Base-by-base conservation (phyloP, 2,329 filamentous ascomycete genomes). In the Diaporthe sp. region DNA sequence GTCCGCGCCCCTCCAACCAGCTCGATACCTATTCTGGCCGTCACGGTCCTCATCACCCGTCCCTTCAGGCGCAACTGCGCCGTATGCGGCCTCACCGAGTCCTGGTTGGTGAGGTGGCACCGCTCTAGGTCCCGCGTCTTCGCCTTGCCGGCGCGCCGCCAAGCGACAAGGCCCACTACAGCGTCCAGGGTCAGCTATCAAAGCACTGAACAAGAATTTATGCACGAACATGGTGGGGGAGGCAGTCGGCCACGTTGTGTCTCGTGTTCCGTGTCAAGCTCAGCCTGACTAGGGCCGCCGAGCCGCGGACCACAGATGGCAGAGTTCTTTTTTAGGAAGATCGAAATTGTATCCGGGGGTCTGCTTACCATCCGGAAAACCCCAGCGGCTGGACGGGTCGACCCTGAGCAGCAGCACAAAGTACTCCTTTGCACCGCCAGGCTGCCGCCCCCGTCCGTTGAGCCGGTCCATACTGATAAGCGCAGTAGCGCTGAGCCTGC, bases 361-460 rank as follows among this genome's bases (percentile, higher is more conserved):
- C 17, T 28, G 7, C 51, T 55, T 55, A 55, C 51, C 51, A 8
- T 72, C 68, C 1, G 68, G 68, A 4, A 72, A 72, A 0, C 68
- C 68, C 68, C 68, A 72, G 28, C 68, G 53, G 42, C 68, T 72
- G 28, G 68, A 58, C 28, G 68, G 68, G 42, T 72, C 53, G 53
- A 72, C 51, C 53, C 68, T n/a, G 13, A 72, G 42, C 39, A 72
- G 28, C 39, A 72, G 42, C 7, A 72, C 53, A 3, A 72, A 72
- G 9, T 58, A 59, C 39, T 59, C 53, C 42, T 59, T 72, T 1
- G 39, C 25, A 6, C 65, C 62, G 6, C 44, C 44, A 4, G 51
- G 53, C 19, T 49, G 53, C 39, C 39, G 39, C 1, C 53, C 53
- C 25, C 28, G 39, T 15, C 28, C 28, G 7, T 72, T 59, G 13